Conservation (phyloP, 2,329 filamentous ascomycete species). For the Claviceps monticola region DNA sequence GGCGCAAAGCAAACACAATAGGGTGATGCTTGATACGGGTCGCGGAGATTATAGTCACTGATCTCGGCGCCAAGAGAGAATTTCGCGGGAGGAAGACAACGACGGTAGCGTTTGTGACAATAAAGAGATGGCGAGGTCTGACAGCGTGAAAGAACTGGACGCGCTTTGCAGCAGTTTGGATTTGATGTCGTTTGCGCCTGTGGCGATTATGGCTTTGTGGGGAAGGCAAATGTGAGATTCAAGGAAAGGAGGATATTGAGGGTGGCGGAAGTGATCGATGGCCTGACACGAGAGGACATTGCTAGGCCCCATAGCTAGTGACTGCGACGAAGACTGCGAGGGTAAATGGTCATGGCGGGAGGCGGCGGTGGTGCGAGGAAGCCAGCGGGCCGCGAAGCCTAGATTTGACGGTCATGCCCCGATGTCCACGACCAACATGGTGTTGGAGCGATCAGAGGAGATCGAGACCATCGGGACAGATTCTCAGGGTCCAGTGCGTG, state of each 20-base stretch:
- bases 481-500: slow-evolving; percentile 13
- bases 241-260: not conserved
- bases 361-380: not conserved
- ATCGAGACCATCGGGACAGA: slow-evolving; percentile 10
- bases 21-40: not conserved
- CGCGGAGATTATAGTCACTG: not conserved
- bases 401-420: slow-evolving; percentile 20
- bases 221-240: not conserved
- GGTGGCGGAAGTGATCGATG: slow-evolving; percentile 1
- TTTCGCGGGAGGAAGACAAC: not conserved
- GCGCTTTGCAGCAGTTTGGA: not conserved
- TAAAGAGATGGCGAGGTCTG: not conserved
- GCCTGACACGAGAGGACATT: slow-evolving; percentile 3
- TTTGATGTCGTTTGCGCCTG: not conserved
- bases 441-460: slow-evolving; percentile 15
- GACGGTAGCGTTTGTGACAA: too few relatives aligned
- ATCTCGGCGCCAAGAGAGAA: not conserved
- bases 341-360: not conserved
- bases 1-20: not conserved
- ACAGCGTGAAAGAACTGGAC: not conserved
- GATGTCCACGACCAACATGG: slow-evolving; percentile 17
- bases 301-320: not conserved
- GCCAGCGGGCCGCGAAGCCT: slow-evolving; percentile 5
- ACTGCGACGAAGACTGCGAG: not conserved
- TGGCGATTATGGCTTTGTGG: not conserved